phyloP scores from a whole-genome alignment of 2,329 filamentous ascomycete species.

The Phialophora chinensis region DNA sequence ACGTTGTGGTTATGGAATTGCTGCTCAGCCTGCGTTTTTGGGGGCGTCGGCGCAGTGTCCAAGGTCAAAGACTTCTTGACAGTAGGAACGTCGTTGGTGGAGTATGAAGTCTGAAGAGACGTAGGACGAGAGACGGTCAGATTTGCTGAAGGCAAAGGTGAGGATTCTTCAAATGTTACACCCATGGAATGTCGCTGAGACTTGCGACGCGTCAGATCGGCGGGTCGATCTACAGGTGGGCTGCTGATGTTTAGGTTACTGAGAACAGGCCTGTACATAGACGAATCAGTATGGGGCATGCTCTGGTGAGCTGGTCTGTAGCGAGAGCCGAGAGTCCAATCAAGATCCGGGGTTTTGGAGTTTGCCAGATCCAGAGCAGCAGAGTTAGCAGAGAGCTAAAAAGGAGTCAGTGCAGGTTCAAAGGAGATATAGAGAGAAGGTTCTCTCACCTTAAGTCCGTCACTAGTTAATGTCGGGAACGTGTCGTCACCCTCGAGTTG shows the following conservation, averaged over 20 bases:
- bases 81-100: slow-evolving; percentile 85
- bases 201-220: slow-evolving; percentile 46
- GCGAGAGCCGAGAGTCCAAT: slow-evolving; percentile 69
- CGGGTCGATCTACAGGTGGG: slow-evolving; percentile 41
- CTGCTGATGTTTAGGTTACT: slow-evolving; percentile 44
- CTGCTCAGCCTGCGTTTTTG: slow-evolving; percentile 66
- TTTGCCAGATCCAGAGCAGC: slow-evolving; percentile 80
- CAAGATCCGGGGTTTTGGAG: slow-evolving; percentile 68
- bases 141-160: slow-evolving; percentile 38
- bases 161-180: slow-evolving; percentile 44
- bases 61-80: slow-evolving; percentile 71
- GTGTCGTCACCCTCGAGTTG: slow-evolving; percentile 78
- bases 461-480: slow-evolving; percentile 74
- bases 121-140: slow-evolving; percentile 54
- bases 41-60: slow-evolving; percentile 49
- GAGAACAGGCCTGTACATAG: slow-evolving; percentile 47
- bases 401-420: slow-evolving; percentile 32
- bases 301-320: slow-evolving; percentile 70
- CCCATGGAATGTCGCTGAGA: slow-evolving; percentile 54
- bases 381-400: slow-evolving; percentile 78
- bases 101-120: slow-evolving; percentile 80
- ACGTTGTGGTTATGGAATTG: slow-evolving; percentile 75
- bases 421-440: slow-evolving; percentile 7
- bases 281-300: slow-evolving; percentile 61
- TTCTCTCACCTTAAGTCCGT: slow-evolving; percentile 48